Conservation (phyloP, 1,284 basidiomycete species). For the Sphagnurus paluster region DNA sequence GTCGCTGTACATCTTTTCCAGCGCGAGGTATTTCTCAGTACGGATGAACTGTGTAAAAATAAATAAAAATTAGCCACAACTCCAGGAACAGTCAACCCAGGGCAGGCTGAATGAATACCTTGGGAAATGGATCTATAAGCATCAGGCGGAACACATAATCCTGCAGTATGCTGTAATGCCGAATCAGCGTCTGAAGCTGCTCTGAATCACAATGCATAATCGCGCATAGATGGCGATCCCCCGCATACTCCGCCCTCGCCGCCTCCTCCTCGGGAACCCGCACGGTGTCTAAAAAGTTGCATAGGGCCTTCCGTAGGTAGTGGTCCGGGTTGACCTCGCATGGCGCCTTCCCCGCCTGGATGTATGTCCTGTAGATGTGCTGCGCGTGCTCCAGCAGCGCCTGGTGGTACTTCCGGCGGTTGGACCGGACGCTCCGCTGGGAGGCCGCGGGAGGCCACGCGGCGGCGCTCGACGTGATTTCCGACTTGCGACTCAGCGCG, state of each 20-base stretch:
- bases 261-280: not conserved
- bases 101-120: conserved; percentile 4
- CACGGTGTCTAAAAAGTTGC: conserved; percentile 13
- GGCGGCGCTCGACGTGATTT: conserved; percentile 15
- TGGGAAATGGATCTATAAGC: conserved; percentile 16
- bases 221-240: too few species aligned
- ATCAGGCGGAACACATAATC: conserved; percentile 16
- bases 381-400: conserved; percentile 11
- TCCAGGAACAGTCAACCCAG: too few species aligned
- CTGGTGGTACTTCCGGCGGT: conserved; percentile 13
- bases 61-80: not conserved
- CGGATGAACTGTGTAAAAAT: conserved; percentile 11
- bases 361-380: conserved; percentile 14
- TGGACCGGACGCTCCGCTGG: conserved; percentile 1
- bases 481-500: conserved; percentile 14
- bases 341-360: conserved; percentile 14
- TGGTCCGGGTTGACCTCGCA: conserved; percentile 18
- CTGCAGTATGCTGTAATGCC: conserved; percentile 12
- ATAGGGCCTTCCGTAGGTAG: conserved; percentile 11
- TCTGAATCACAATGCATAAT: conserved; percentile 14
- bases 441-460: not conserved
- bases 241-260: not conserved
- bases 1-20: conserved; percentile 8
- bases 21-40: conserved; percentile 10
- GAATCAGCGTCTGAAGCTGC: conserved; percentile 13